These are phyloP conservation scores for Ligustrum vulgare DNA, from an alignment of 257 asterid genomes.

Conservation along the genomic window DNA sequence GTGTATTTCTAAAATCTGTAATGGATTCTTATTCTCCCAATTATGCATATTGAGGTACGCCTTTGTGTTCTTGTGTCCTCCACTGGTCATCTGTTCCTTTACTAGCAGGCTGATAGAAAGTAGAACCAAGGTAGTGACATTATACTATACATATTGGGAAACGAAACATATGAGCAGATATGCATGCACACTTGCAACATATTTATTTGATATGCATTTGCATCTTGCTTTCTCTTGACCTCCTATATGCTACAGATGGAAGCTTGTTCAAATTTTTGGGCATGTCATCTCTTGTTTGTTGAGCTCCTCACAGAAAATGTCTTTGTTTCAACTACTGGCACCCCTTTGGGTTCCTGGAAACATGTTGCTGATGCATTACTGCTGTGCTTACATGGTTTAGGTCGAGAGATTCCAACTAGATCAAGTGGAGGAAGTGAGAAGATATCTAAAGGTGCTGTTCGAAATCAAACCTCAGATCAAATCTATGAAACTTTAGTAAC, in stretches of 20 bases:
- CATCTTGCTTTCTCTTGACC: background rate
- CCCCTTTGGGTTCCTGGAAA: slow-evolving; percentile 11
- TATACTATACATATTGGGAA: background rate
- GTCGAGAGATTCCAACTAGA: slow-evolving; percentile 20
- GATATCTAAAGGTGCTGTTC: slow-evolving; percentile 16
- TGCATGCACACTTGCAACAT: background rate
- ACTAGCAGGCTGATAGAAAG: background rate
- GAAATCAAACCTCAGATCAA: slow-evolving; percentile 22
- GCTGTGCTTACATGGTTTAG: slow-evolving; percentile 23
- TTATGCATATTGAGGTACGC: background rate
- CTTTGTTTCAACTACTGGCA: slow-evolving; percentile 9
- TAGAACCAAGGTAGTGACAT: background rate
- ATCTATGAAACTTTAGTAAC: slow-evolving; percentile 15
- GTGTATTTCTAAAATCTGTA: background rate
- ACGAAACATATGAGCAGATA: background rate
- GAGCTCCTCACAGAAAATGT: slow-evolving; percentile 10
- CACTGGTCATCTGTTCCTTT: background rate
- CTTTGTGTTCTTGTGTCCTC: background rate
- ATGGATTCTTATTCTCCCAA: background rate
- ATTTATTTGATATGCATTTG: background rate
- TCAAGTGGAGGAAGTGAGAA: slow-evolving; percentile 28
- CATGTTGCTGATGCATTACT: slow-evolving; percentile 20
- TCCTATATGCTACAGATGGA: slow-evolving; percentile 1
- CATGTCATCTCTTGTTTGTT: slow-evolving; percentile 16
- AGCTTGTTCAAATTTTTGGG: slow-evolving; percentile 14